Evolutionary conservation across 805 yeast genomes (phyloP), one percentile per base, ranked within the genome.

Genomic region (Myxozyma udenii): DNA sequence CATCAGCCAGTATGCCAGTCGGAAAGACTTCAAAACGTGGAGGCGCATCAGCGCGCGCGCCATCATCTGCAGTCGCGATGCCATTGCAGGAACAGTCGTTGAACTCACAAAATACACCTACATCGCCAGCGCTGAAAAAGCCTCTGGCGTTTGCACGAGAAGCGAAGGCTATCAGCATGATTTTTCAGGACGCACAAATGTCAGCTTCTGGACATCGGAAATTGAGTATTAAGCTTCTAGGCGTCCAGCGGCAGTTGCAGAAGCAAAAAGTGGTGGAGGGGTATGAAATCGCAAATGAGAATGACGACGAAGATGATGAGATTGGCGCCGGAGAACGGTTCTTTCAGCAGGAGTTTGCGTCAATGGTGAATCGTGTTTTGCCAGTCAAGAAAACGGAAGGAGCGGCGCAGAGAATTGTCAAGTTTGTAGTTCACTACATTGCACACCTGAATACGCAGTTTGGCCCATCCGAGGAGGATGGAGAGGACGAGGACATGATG

Each of bases 101-200:
- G 33, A 28, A 28, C 14, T 9, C 12, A 28, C 12, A 14, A 9
- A 28, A 9, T 9, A 35, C 19, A 5, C 5, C n/a, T 5, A 35
- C 39, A 35, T 35, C 21, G 39, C 16, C 11, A n/a, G 16, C 19
- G 12, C n/a, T n/a, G n/a, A n/a, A n/a, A n/a, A 12, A 35, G 6
- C 39, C 39, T 6, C 12, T 9, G 14, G 44, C 36, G 25, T 46
- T 40, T 28, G 44, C 40, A 18, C 12, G 9, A 14, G 32, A 40
- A 22, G 46, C 30, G 14, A 40, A 11, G 2, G 41, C 42, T 21
- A 61, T 48, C 25, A 81, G 85, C 1, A 81, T 77, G 50, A 80
- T 83, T 2, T 89, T 89, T 63, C 91, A 85, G 63, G 91, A 84
- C 50, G 86, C 93, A 0, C 97, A 89, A 63, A 57, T 69, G 21